Percentiles rank a stretch among this genome's conserved stretches.
Evolutionary conservation across 2,329 filamentous ascomycete species (phyloP).

Genomic region (Gyromitra esculenta): DNA sequence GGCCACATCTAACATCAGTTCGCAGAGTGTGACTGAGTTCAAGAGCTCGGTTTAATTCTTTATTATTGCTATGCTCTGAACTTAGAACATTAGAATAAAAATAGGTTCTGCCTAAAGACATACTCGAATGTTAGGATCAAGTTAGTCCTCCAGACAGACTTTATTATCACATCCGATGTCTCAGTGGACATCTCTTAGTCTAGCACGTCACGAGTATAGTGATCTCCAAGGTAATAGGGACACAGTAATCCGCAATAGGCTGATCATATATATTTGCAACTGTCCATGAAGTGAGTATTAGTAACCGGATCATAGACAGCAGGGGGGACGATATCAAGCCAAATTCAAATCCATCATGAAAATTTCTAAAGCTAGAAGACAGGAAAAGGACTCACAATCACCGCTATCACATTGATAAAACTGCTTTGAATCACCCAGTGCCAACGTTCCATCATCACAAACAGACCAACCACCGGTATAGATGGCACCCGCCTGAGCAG

Average conservation of each 20-base stretch:
- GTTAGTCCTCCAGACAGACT: neutral
- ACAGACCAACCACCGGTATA: constrained; percentile 79
- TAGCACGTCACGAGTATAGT: constrained; percentile 18
- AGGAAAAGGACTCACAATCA: constrained; percentile 33
- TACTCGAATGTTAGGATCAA: neutral
- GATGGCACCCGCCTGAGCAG: constrained; percentile 74
- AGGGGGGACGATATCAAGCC: too few species aligned
- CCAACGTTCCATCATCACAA: constrained; percentile 62
- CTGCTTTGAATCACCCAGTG: constrained; percentile 40
- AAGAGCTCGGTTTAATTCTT: too few species aligned
- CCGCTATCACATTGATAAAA: constrained; percentile 50
- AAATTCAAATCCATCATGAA: neutral
- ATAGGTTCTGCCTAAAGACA: neutral
- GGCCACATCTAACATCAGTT: too few species aligned
- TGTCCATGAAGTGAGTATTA: constrained; percentile 3
- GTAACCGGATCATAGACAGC: neutral
- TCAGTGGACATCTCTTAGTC: neutral
- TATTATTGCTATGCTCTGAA: too few species aligned
- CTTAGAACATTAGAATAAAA: too few species aligned
- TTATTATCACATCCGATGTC: neutral
- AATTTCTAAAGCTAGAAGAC: neutral
- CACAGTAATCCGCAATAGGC: constrained; percentile 35
- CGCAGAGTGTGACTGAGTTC: too few species aligned
- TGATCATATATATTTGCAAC: constrained; percentile 48
- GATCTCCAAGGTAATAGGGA: constrained; percentile 29